Evolutionary conservation across 2,329 filamentous ascomycete genomes (phyloP).

Genomic region (Alternaria arbusti): DNA sequence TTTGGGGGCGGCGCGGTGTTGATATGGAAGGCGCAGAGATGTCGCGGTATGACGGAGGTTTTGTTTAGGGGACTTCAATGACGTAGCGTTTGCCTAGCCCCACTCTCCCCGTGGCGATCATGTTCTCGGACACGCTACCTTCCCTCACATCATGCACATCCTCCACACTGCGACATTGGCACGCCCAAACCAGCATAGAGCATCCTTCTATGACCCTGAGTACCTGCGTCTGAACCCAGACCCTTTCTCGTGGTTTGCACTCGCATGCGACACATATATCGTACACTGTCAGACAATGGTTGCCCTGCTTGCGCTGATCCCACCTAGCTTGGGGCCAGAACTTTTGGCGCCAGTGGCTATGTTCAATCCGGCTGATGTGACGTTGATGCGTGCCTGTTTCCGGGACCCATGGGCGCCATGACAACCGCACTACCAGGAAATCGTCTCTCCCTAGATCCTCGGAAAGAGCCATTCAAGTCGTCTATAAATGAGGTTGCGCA

Average conservation of each 20-base stretch:
- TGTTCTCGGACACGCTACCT: slow-evolving; percentile 13
- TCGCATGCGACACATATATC: not conserved
- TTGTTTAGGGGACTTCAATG: slow-evolving; percentile 31
- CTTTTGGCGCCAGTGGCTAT: slow-evolving; percentile 19
- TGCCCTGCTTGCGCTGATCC: slow-evolving; percentile 1
- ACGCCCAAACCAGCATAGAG: not conserved
- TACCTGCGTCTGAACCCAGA: not conserved
- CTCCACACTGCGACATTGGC: slow-evolving; percentile 16
- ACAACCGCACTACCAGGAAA: slow-evolving; percentile 16
- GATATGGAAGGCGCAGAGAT: slow-evolving; percentile 9
- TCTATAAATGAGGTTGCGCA: not conserved
- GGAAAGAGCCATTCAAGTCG: not conserved
- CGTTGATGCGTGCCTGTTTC: slow-evolving; percentile 14
- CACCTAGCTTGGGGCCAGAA: not conserved
- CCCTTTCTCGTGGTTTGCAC: not conserved
- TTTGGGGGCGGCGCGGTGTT: slow-evolving; percentile 12
- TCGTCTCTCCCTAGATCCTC: not conserved
- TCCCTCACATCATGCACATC: slow-evolving; percentile 14
- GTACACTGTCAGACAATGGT: not conserved
- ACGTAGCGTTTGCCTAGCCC: slow-evolving; percentile 19
- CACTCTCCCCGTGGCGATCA: slow-evolving; percentile 14
- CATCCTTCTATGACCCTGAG: not conserved
- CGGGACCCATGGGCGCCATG: slow-evolving; percentile 7
- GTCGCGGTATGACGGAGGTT: slow-evolving; percentile 25
- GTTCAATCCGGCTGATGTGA: slow-evolving; percentile 15